Conservation (phyloP, 306 rosid species). For the Acacia confusa region DNA sequence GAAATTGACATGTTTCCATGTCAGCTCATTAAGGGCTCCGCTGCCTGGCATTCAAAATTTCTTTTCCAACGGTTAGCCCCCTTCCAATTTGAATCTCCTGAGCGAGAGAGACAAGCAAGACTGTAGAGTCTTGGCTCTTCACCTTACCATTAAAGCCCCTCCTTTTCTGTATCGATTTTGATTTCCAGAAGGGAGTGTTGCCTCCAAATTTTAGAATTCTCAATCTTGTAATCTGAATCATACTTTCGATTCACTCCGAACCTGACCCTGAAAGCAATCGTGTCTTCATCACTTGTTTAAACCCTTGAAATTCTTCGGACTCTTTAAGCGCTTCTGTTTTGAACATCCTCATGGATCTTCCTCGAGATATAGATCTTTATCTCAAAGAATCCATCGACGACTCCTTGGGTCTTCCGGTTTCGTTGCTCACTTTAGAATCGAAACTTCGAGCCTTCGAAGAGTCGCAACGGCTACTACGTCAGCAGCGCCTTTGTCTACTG, state of each 20-base stretch:
- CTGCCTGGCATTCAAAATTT: conserved; percentile 7
- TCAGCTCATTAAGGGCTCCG: neutral
- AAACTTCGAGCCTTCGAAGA: conserved; percentile 72
- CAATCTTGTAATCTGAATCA: neutral
- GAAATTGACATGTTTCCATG: neutral
- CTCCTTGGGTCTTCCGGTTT: conserved; percentile 56
- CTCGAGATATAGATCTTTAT: conserved; percentile 51
- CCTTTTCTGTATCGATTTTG: neutral
- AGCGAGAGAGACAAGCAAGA: neutral
- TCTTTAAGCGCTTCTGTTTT: conserved; percentile 12
- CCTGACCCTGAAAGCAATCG: neutral
- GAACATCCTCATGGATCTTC: conserved; percentile 58
- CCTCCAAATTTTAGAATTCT: neutral
- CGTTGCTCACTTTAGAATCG: conserved; percentile 48
- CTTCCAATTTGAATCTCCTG: conserved; percentile 41
- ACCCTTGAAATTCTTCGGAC: neutral
- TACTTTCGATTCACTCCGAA: neutral
- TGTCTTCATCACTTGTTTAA: neutral
- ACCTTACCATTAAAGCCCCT: neutral
- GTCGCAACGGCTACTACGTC: conserved; percentile 53
- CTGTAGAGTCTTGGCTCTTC: neutral
- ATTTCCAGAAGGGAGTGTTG: conserved; percentile 5
- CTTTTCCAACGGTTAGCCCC: conserved; percentile 61
- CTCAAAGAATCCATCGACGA: conserved; percentile 65
- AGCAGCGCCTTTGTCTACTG: conserved; percentile 42